Evolutionary conservation across 2,329 filamentous ascomycete genomes (phyloP).

Genomic region (Ceratocystis eucalypticola): DNA sequence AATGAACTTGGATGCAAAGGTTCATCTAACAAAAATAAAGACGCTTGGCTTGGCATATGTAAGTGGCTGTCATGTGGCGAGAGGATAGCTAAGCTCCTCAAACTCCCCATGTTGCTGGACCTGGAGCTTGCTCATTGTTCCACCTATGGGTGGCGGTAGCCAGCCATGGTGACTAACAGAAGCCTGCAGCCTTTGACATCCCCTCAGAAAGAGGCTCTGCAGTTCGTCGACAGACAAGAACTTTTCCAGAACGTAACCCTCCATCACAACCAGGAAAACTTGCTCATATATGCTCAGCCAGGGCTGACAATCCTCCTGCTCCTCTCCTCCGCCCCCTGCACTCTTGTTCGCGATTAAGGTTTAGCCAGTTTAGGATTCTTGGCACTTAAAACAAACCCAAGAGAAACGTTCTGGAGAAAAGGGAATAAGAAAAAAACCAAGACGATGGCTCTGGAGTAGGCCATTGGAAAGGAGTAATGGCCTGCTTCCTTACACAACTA

Average conservation of each 20-base stretch:
- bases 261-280: constrained; percentile 3
- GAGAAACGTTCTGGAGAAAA: constrained; percentile 6
- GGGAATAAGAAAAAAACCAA: background rate
- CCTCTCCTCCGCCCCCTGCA: background rate
- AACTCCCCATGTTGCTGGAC: too few relatives aligned
- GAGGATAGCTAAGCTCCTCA: too few relatives aligned
- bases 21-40: too few relatives aligned
- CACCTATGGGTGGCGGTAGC: too few relatives aligned
- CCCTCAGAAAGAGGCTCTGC: background rate
- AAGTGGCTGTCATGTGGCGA: too few relatives aligned
- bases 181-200: too few relatives aligned
- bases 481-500: background rate
- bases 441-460: background rate
- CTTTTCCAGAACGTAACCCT: background rate
- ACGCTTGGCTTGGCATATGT: too few relatives aligned
- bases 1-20: too few relatives aligned
- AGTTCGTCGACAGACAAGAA: background rate
- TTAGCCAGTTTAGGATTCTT: background rate
- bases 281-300: constrained; percentile 14
- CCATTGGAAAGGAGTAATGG: background rate
- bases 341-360: constrained; percentile 5
- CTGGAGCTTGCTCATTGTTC: too few relatives aligned
- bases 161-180: too few relatives aligned
- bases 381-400: background rate
- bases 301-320: background rate